Evolutionary conservation across 495 filamentous ascomycete species (phyloP).

Genomic region (Penicillium cataractarum): DNA sequence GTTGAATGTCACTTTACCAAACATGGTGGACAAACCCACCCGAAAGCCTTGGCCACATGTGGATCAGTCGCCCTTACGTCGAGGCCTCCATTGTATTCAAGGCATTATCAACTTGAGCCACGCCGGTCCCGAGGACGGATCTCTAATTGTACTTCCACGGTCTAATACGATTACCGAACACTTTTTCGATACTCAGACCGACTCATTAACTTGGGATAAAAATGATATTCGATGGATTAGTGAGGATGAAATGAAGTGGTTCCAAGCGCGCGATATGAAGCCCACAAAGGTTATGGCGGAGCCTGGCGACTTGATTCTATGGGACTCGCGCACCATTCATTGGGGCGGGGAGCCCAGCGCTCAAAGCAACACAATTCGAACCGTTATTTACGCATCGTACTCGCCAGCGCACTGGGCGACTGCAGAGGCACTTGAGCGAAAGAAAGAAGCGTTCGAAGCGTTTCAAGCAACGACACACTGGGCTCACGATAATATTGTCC

Average conservation of each 20-base stretch:
- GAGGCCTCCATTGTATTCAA: constrained; percentile 43
- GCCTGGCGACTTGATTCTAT: constrained; percentile 47
- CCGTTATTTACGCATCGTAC: constrained; percentile 44
- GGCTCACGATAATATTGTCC: constrained; percentile 40
- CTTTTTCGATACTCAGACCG: constrained; percentile 40
- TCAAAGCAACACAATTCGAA: constrained; percentile 33
- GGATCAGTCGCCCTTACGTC: constrained; percentile 30
- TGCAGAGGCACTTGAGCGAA: constrained; percentile 33
- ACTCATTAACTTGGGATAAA: constrained; percentile 29
- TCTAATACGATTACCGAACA: constrained; percentile 36
- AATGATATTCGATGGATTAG: constrained; percentile 37
- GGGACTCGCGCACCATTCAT: constrained; percentile 47
- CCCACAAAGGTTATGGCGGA: constrained; percentile 42
- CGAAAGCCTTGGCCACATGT: constrained; percentile 29
- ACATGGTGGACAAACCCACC: constrained; percentile 19
- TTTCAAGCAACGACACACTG: constrained; percentile 48
- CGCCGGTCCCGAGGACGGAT: constrained; percentile 40
- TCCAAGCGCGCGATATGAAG: constrained; percentile 30
- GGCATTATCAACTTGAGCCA: constrained; percentile 46
- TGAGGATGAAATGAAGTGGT: constrained; percentile 40
- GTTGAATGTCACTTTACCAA: constrained; percentile 25
- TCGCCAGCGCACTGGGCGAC: constrained; percentile 38
- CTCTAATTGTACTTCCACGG: constrained; percentile 34
- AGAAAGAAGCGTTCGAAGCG: constrained; percentile 39
- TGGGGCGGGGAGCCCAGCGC: constrained; percentile 33